Evolutionary conservation across 2,329 filamentous ascomycete species (phyloP), one percentile per base, ranked within the genome.

Genomic region (Dothiorella sarmentorum): DNA sequence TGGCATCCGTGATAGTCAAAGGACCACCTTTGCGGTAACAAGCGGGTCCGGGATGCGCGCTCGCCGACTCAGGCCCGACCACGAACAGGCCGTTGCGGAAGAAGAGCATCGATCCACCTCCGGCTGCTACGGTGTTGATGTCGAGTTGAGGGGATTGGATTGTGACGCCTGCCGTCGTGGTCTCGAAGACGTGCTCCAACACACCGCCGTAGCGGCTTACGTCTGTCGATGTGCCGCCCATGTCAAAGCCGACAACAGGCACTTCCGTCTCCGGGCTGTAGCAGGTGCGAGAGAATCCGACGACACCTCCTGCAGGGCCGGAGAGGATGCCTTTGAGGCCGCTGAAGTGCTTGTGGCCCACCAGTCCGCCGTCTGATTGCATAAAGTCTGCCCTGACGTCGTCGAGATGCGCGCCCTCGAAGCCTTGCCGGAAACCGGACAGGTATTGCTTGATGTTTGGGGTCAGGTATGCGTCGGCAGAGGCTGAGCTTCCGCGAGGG

Each of bases 151-250:
- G 92, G 1, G 89, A 92, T 67, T 96, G 91, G 29, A 96, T 94
- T 0, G 91, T 93, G 0, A 96, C 89, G 17, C 92, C 92, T 0
- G 92, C 92, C 0, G 91, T 96, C 0, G 90, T 96, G 0, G 91
- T 96, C 73, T 96, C 92, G 65, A 96, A 96, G 0, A 96, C 91
- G 67, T 97, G 92, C 66, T 96, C 92, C 67, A 96, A 93, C 58
- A 89, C 81, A 15, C 92, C 92, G 56, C 56, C 90, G 66, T 93
- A 97, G 51, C 92, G 82, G 33, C 90, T 95, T 9, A 96, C 90
- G 71, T 97, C 92, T 0, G 92, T 97, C 59, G 87, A 91, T 0
- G 92, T 97, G 11, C 92, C 92, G 33, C 91, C 91, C 92, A 97
- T 97, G 65, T 97, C 92, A 67, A 97, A 97, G 0, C 92, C 92